Conservation (phyloP, 2,329 filamentous ascomycete species). For the Metarhizium rileyi region DNA sequence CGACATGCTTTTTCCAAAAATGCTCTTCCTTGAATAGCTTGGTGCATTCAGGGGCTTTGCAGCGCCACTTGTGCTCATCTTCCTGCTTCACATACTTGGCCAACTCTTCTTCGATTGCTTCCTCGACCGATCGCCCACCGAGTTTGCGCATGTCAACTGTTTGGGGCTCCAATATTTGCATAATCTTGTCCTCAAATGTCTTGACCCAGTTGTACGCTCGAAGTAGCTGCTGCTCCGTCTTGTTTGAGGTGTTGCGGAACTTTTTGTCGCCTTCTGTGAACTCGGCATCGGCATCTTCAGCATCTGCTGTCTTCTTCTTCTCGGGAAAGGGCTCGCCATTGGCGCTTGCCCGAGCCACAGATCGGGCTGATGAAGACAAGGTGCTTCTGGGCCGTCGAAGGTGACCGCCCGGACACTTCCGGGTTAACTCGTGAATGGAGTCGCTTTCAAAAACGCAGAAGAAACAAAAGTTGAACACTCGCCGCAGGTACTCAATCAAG, state of each 20-base stretch:
- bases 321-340: constrained; percentile 73
- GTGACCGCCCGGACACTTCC: constrained; percentile 96
- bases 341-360: constrained; percentile 77
- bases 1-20: constrained; percentile 97
- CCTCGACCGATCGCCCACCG: constrained; percentile 77
- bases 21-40: constrained; percentile 96
- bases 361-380: constrained; percentile 71
- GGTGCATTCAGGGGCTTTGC: constrained; percentile 89
- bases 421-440: constrained; percentile 87
- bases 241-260: constrained; percentile 57
- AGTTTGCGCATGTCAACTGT: constrained; percentile 81
- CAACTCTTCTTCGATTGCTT: constrained; percentile 79
- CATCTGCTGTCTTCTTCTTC: constrained; percentile 63
- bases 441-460: constrained; percentile 99
- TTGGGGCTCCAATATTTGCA: constrained; percentile 86
- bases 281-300: constrained; percentile 47
- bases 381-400: constrained; percentile 82
- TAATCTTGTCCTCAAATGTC: constrained; percentile 94
- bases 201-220: constrained; percentile 98
- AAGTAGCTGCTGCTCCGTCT: constrained; percentile 84
- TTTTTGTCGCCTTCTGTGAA: constrained; percentile 54
- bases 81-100: constrained; percentile 89
- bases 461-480: constrained; percentile 98
- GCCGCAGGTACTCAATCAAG: constrained; percentile 88
- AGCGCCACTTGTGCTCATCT: constrained; percentile 93